Evolutionary conservation across 768 basidiomycete species (phyloP).

Genomic region (Rhodotorula sphaerocarpa): DNA sequence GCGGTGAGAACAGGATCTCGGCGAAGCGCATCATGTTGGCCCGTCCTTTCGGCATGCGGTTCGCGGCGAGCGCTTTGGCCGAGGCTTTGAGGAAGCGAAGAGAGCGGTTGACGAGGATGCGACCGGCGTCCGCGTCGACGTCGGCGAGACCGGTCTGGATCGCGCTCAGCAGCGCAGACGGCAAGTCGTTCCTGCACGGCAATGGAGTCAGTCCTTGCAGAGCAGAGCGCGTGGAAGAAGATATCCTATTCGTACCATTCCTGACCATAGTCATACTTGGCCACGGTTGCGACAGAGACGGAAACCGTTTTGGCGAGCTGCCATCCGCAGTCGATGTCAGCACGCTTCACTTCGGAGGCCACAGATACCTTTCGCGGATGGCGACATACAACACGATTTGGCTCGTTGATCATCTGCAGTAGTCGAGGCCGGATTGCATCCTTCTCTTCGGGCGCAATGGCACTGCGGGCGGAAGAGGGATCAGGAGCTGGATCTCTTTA

Average conservation of each 20-base stretch:
- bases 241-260: constrained; percentile 61
- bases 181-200: constrained; percentile 54
- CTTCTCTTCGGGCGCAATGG: constrained; percentile 62
- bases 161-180: constrained; percentile 52
- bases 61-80: constrained; percentile 34
- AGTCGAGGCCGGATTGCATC: constrained; percentile 58
- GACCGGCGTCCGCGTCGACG: constrained; percentile 44
- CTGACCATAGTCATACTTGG: constrained; percentile 65
- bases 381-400: constrained; percentile 66
- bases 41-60: constrained; percentile 35
- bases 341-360: too few species aligned
- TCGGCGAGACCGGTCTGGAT: constrained; percentile 52
- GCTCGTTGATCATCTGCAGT: constrained; percentile 62
- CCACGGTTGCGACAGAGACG: constrained; percentile 64
- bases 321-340: neutral
- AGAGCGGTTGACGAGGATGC: constrained; percentile 29
- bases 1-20: constrained; percentile 50
- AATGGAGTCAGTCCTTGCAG: constrained; percentile 21
- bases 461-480: too few species aligned
- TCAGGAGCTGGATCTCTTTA: too few species aligned
- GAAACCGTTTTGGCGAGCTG: constrained; percentile 75
- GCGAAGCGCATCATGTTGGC: constrained; percentile 44
- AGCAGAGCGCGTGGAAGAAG: too few species aligned
- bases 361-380: too few species aligned
- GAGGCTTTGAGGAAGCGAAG: constrained; percentile 33